phyloP scores from a whole-genome alignment of 805 yeast species.

The Candida ulmi region DNA sequence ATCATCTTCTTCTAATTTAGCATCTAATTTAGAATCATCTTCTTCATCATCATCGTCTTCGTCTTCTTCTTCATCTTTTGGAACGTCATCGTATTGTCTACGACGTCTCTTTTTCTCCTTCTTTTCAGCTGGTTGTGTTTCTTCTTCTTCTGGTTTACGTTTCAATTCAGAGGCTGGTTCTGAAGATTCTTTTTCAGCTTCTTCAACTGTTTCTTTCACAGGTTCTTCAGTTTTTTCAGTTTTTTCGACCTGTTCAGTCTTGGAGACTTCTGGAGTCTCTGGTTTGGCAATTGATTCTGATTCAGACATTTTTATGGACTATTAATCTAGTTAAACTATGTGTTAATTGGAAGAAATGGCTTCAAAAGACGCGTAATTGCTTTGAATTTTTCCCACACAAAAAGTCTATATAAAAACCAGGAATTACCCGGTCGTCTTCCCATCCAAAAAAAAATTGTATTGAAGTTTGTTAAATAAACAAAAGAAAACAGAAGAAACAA shows the following conservation, averaged over 20 bases:
- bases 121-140: slow-evolving; percentile 21
- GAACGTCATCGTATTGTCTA: slow-evolving; percentile 56
- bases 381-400: no score
- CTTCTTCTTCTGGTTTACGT: slow-evolving; percentile 18
- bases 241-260: background rate
- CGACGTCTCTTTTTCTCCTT: slow-evolving; percentile 52
- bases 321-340: no score
- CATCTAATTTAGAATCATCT: slow-evolving; percentile 47
- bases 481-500: background rate
- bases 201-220: slow-evolving; percentile 1
- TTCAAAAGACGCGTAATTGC: no score
- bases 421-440: no score
- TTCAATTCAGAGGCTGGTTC: slow-evolving; percentile 9
- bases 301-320: no score
- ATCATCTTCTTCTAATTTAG: slow-evolving; percentile 37
- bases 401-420: no score
- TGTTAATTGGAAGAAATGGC: no score
- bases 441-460: no score
- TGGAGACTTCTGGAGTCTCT: no score
- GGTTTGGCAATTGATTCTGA: no score
- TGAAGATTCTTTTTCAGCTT: slow-evolving; percentile 8
- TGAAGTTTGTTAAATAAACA: no score
- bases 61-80: slow-evolving; percentile 42
- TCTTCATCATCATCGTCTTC: slow-evolving; percentile 33
- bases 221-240: background rate